Conservation (phyloP, 1,139 yeast species). For the Geotrichum histeridarum region DNA sequence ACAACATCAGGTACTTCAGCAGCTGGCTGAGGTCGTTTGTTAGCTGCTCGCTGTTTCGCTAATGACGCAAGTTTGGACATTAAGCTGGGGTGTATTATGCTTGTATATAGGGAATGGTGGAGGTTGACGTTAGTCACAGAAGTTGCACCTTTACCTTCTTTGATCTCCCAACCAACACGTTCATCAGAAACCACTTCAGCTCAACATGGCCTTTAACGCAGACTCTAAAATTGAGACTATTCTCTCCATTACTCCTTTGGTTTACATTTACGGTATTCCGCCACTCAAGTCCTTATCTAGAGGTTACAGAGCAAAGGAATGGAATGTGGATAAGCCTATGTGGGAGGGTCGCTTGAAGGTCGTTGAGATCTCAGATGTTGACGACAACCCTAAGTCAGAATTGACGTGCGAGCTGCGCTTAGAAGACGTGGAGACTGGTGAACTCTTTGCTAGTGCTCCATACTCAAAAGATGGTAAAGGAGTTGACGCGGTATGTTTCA, state of each 20-base stretch:
- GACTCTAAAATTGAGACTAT: constrained; percentile 8
- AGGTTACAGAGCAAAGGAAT: constrained; percentile 34
- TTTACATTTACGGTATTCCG: constrained; percentile 34
- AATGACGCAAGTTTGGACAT: constrained; percentile 20
- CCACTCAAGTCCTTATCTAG: constrained; percentile 30
- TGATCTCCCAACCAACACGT: not conserved
- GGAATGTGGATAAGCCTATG: constrained; percentile 38
- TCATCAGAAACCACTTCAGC: not conserved
- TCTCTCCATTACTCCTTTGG: constrained; percentile 24
- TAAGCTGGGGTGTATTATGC: not conserved
- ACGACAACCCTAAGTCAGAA: constrained; percentile 14
- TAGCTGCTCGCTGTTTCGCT: constrained; percentile 18
- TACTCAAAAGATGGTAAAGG: constrained; percentile 32
- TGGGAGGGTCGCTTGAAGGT: constrained; percentile 39
- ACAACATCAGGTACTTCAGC: constrained; percentile 1
- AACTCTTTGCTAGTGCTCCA: constrained; percentile 37
- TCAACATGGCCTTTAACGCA: constrained; percentile 2
- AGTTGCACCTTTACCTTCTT: not conserved
- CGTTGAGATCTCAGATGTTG: constrained; percentile 30
- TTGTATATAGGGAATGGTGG: not conserved
- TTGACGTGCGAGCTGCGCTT: constrained; percentile 34
- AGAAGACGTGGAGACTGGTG: constrained; percentile 31
- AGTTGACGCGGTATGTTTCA: constrained; percentile 27
- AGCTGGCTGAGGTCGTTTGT: constrained; percentile 11
- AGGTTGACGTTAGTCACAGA: not conserved